Evolutionary conservation across 306 rosid species (phyloP), one percentile per base, ranked within the genome.

Genomic region (Lagenaria siceraria): DNA sequence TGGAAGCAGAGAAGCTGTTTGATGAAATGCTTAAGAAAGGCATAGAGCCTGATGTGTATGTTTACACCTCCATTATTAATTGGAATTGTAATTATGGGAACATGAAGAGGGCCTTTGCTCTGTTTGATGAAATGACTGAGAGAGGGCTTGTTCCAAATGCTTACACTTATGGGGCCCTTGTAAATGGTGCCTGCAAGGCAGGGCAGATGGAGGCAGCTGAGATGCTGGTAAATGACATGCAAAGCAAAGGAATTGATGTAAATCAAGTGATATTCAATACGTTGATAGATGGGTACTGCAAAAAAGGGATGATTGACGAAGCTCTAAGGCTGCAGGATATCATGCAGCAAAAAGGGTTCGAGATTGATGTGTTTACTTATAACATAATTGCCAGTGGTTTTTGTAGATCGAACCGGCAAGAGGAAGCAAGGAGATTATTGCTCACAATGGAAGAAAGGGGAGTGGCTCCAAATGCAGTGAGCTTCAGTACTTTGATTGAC

Each of bases 161-260:
- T 43, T 87, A 81, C 74, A 86, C 93, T 43, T 94, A 89, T 7
- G 91, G 92, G 21, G 89, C 91, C 4, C 68, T 92, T 78, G 83
- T 90, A 31, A 73, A 88, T 72, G 97, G 97, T 29, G 75, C 86
- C 11, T 90, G 96, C 83, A 92, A 87, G 83, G 89, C 80, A 0
- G 97, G 96, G 71, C 84, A 89, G 75, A 87, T 90, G 89, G 86
- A 88, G 60, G 91, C 86, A 24, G 97, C 95, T 1, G 89, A 86
- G 54, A 83, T 89, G 29, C 82, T 94, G 84, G 79, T 90, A 76
- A 81, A 81, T 43, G 95, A 92, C 85, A 89, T 90, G 95, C 90
- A 88, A 55, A 81, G 74, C 56, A 84, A 88, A 62, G 93, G 96
- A 10, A 15, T 86, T 75, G 88, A 75, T 60, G 33, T 82, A 27